Conservation (phyloP, 2,329 filamentous ascomycete species). For the Aspergillus ustus region DNA sequence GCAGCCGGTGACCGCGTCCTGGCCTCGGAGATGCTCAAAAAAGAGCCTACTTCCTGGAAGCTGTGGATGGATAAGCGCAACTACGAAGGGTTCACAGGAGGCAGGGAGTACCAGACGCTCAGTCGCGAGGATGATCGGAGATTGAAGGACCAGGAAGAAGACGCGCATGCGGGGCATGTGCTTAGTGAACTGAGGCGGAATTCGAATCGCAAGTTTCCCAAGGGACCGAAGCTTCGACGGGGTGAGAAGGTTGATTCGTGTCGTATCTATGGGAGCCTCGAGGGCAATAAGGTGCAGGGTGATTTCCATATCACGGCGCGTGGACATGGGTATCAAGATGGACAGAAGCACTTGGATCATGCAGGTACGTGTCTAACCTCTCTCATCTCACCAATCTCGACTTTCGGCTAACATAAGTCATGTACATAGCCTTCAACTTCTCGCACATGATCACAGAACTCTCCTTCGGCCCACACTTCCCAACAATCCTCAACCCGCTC, state of each 20-base stretch:
- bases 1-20: constrained; percentile 90
- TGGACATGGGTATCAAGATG: constrained; percentile 90
- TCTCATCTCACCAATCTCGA: background rate
- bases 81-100: constrained; percentile 59
- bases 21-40: constrained; percentile 73
- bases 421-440: constrained; percentile 83
- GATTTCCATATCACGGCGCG: constrained; percentile 97
- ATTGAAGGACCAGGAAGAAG: constrained; percentile 57
- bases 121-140: constrained; percentile 66
- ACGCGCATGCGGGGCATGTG: constrained; percentile 92
- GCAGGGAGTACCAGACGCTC: constrained; percentile 59
- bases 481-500: constrained; percentile 88
- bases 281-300: constrained; percentile 95
- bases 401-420: background rate
- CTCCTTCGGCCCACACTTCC: constrained; percentile 96
- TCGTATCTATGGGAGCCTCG: constrained; percentile 84
- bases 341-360: constrained; percentile 81
- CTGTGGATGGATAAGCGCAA: constrained; percentile 79
- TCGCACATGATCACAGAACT: constrained; percentile 95
- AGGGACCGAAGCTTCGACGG: constrained; percentile 70
- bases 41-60: constrained; percentile 78
- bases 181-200: constrained; percentile 72
- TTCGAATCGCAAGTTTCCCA: constrained; percentile 67
- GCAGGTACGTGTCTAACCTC: constrained; percentile 58
- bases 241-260: constrained; percentile 72